phyloP scores from a whole-genome alignment of 192 early-diverging fungal species.

The Lobosporangium transversale region DNA sequence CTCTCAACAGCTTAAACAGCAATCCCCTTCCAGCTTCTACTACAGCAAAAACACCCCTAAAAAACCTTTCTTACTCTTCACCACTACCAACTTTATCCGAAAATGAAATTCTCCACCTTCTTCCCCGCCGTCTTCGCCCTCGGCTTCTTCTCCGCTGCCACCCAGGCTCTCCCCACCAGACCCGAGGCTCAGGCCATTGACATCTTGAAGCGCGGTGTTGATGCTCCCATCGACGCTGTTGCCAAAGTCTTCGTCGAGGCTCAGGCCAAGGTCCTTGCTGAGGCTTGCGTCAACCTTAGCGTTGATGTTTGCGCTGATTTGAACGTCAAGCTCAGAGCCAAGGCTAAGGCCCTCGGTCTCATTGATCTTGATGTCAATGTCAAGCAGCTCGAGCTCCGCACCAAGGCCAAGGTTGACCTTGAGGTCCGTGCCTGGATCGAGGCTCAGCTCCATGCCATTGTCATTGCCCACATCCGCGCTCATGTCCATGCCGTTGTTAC shows the following conservation, averaged over 20 bases:
- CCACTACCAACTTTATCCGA: background rate
- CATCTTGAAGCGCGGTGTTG: conserved; percentile 27
- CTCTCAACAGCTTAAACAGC: no score
- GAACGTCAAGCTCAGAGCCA: conserved; percentile 12
- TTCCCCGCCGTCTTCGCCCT: conserved; percentile 37
- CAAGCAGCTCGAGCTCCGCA: conserved; percentile 11
- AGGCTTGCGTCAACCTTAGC: conserved; percentile 22
- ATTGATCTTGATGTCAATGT: conserved; percentile 6
- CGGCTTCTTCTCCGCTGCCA: conserved; percentile 31
- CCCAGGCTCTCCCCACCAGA: conserved; percentile 28
- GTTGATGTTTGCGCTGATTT: conserved; percentile 32
- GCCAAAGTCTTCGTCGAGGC: conserved; percentile 26
- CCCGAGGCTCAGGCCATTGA: conserved; percentile 14
- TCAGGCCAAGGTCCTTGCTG: conserved; percentile 7
- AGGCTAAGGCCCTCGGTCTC: conserved; percentile 5
- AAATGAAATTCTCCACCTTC: conserved; percentile 37
- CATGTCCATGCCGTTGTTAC: conserved; percentile 19
- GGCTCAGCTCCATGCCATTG: conserved; percentile 4
- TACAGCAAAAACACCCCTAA: background rate
- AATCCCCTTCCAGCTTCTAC: conserved; percentile 37
- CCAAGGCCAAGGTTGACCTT: conserved; percentile 27
- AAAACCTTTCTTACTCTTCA: background rate
- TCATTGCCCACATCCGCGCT: conserved; percentile 38
- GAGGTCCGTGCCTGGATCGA: conserved; percentile 20
- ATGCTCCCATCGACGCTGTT: conserved; percentile 10